phyloP scores from a whole-genome alignment of 495 filamentous ascomycete genomes.

The Rhypophila decipiens region DNA sequence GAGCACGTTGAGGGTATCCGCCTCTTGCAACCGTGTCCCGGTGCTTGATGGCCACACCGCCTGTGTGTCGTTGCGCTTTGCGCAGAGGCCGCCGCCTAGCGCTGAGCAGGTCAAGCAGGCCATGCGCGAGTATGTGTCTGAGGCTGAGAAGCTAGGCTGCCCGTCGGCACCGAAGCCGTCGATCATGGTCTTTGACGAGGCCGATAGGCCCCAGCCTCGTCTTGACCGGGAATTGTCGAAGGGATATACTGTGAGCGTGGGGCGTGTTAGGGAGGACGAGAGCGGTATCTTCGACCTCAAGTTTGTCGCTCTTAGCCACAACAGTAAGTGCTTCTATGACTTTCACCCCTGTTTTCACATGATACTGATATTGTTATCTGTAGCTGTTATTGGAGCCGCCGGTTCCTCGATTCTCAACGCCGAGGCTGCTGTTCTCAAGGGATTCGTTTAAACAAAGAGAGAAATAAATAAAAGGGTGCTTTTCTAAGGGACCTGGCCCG shows the following conservation, averaged over 20 bases:
- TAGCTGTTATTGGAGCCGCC: constrained; percentile 86
- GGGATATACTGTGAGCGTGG: constrained; percentile 79
- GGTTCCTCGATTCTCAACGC: constrained; percentile 93
- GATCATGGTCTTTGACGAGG: constrained; percentile 74
- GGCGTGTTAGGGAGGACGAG: constrained; percentile 65
- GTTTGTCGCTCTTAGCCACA: constrained; percentile 78
- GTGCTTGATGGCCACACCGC: constrained; percentile 83
- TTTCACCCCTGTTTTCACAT: not conserved
- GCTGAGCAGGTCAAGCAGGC: constrained; percentile 65
- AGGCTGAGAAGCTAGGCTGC: constrained; percentile 66
- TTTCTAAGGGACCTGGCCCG: no score
- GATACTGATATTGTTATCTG: not conserved
- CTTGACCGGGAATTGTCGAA: constrained; percentile 67
- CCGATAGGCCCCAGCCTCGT: constrained; percentile 77
- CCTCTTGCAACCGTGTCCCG: constrained; percentile 75
- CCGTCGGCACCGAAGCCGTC: constrained; percentile 67
- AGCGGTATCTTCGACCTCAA: constrained; percentile 76
- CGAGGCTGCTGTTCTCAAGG: constrained; percentile 87
- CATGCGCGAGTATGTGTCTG: constrained; percentile 64
- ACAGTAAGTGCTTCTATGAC: constrained; percentile 61
- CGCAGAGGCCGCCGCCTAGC: constrained; percentile 44
- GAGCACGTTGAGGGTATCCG: constrained; percentile 58
- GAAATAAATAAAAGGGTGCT: not conserved
- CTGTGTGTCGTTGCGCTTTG: constrained; percentile 72
- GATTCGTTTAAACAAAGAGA: constrained; percentile 54